Evolutionary conservation across 2,329 filamentous ascomycete species (phyloP).

Genomic region (Madurella mycetomatis): DNA sequence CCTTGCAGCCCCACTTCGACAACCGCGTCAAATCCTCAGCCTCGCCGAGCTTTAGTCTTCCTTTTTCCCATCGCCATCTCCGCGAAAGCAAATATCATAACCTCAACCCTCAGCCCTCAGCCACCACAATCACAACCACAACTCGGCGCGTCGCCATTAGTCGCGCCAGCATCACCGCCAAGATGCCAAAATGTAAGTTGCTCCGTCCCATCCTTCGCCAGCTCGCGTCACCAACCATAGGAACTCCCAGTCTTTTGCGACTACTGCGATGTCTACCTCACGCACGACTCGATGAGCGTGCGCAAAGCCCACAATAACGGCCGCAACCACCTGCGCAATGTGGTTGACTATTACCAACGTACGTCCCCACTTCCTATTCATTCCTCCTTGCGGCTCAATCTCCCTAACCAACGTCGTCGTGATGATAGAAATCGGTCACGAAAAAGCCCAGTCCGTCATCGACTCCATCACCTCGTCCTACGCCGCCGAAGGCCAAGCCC

Average conservation of each 20-base stretch:
- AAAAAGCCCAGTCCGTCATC: conserved; percentile 97
- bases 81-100: background rate
- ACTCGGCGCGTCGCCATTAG: conserved; percentile 11
- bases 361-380: conserved; percentile 30
- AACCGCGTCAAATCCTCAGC: conserved; percentile 20
- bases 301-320: conserved; percentile 97
- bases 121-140: too few relatives aligned
- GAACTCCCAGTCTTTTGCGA: conserved; percentile 71
- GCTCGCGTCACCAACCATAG: conserved; percentile 9
- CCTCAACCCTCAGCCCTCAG: background rate
- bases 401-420: conserved; percentile 3
- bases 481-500: conserved; percentile 84
- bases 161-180: conserved; percentile 37
- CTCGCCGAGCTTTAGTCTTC: conserved; percentile 14
- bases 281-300: conserved; percentile 99
- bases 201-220: conserved; percentile 20
- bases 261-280: conserved; percentile 99
- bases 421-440: conserved; percentile 81
- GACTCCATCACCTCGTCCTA: conserved; percentile 97
- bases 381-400: background rate
- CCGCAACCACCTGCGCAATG: conserved; percentile 93
- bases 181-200: conserved; percentile 81
- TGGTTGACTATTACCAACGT: conserved; percentile 98
- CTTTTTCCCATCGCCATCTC: conserved; percentile 3
- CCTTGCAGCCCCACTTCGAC: conserved; percentile 16